These are phyloP conservation scores for Hippophae rhamnoides DNA, from an alignment of 306 rosid species.

Conservation along the genomic window DNA sequence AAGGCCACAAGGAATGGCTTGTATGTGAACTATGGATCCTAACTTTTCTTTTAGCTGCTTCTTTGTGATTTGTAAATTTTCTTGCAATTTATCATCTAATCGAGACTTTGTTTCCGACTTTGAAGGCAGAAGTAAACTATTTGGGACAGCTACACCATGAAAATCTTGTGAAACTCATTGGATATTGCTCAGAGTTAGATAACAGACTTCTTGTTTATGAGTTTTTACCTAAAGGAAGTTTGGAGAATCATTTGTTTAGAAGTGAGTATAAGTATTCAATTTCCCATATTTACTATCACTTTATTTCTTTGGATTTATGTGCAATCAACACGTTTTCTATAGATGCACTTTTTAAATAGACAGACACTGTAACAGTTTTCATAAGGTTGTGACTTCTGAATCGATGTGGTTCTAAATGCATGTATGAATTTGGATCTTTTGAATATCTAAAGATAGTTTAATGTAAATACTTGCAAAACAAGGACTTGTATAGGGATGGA, in stretches of 20 bases:
- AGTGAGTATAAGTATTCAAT: constrained; percentile 43
- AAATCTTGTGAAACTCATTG: constrained; percentile 84
- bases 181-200: constrained; percentile 69
- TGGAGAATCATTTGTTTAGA: constrained; percentile 84
- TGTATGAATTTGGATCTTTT: no score
- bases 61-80: no score
- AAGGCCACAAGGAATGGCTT: constrained; percentile 97
- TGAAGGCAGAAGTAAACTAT: constrained; percentile 92
- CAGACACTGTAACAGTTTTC: not conserved
- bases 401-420: no score
- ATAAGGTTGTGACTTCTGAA: no score
- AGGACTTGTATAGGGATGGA: not conserved
- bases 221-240: constrained; percentile 78
- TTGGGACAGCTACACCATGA: constrained; percentile 77
- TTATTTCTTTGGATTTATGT: not conserved
- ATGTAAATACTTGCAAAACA: not conserved
- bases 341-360: not conserved
- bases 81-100: constrained; percentile 4
- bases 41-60: not conserved
- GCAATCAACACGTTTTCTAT: not conserved
- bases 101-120: constrained; percentile 8
- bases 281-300: constrained; percentile 3
- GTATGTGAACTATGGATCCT: constrained; percentile 38
- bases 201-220: constrained; percentile 88
- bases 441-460: no score